Percentiles rank a stretch among this genome's conserved stretches.
Evolutionary conservation across 192 early-diverging fungal genomes (phyloP).

Genomic region (Geosiphon pyriformis): DNA sequence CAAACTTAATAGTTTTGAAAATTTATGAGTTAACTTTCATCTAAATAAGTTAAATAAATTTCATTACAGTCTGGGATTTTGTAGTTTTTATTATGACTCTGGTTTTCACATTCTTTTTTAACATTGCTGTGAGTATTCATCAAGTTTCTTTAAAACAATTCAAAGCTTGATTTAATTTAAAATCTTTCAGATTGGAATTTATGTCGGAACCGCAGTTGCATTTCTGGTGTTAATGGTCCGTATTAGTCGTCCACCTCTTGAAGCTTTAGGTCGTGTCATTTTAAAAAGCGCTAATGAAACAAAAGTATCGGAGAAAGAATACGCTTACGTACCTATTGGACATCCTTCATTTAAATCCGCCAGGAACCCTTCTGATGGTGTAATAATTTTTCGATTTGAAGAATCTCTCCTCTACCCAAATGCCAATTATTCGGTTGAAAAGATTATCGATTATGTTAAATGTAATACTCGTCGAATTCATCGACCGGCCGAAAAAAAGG

Average conservation of each 20-base stretch:
- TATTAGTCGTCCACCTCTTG: conserved; percentile 60
- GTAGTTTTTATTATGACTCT: conserved; percentile 43
- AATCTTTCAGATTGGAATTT: conserved; percentile 75
- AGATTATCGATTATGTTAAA: conserved; percentile 41
- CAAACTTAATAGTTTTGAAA: conserved; percentile 38
- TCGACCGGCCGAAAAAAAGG: conserved; percentile 37
- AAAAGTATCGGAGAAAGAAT: not conserved
- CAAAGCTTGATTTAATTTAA: not conserved
- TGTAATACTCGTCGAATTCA: conserved; percentile 27
- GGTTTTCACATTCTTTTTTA: conserved; percentile 57
- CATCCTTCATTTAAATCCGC: conserved; percentile 3
- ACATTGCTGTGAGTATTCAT: conserved; percentile 44
- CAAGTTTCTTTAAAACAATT: not conserved
- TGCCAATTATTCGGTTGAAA: conserved; percentile 47
- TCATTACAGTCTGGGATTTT: conserved; percentile 46
- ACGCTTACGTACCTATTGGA: conserved; percentile 29
- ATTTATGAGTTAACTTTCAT: not conserved
- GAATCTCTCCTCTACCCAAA: conserved; percentile 71
- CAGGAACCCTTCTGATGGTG: conserved; percentile 44
- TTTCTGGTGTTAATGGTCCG: conserved; percentile 70
- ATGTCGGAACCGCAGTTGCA: conserved; percentile 66
- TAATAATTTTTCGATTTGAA: conserved; percentile 63
- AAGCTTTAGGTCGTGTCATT: conserved; percentile 39
- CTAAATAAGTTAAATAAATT: not conserved
- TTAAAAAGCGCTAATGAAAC: conserved; percentile 23